Conservation (phyloP, 768 basidiomycete species). For the Tephrocybe sp. region DNA sequence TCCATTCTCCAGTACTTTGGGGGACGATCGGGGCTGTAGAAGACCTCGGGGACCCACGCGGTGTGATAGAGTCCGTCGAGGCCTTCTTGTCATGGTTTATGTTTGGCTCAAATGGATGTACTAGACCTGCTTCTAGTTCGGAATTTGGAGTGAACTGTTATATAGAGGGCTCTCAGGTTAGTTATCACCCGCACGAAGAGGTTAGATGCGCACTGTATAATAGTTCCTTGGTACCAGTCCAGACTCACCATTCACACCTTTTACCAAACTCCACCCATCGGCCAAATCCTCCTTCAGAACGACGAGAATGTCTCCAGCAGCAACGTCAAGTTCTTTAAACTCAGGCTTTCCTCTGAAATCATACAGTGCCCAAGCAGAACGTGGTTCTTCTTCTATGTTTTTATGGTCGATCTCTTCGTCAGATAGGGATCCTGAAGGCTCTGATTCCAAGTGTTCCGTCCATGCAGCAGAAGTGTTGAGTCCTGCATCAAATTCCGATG, state of each 20-base stretch:
- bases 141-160: conserved; percentile 67
- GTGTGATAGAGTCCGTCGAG: conserved; percentile 42
- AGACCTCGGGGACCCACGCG: conserved; percentile 43
- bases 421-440: conserved; percentile 42
- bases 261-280: conserved; percentile 81
- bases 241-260: conserved; percentile 51
- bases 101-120: conserved; percentile 26
- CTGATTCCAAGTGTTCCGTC: conserved; percentile 57
- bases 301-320: conserved; percentile 68
- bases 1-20: conserved; percentile 73
- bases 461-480: conserved; percentile 77
- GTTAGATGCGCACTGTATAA: conserved; percentile 55
- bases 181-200: conserved; percentile 1
- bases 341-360: conserved; percentile 74
- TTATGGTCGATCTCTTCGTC: conserved; percentile 45
- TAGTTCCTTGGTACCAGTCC: conserved; percentile 70
- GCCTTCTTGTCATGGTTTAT: conserved; percentile 29
- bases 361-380: conserved; percentile 67
- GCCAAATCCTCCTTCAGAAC: conserved; percentile 70
- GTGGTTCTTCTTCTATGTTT: conserved; percentile 32
- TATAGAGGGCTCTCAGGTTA: background rate
- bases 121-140: conserved; percentile 41
- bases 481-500: conserved; percentile 68
- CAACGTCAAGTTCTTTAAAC: conserved; percentile 66
- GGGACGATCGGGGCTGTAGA: conserved; percentile 45